phyloP scores from a whole-genome alignment of 2,329 filamentous ascomycete genomes.

The Alternaria rosae region DNA sequence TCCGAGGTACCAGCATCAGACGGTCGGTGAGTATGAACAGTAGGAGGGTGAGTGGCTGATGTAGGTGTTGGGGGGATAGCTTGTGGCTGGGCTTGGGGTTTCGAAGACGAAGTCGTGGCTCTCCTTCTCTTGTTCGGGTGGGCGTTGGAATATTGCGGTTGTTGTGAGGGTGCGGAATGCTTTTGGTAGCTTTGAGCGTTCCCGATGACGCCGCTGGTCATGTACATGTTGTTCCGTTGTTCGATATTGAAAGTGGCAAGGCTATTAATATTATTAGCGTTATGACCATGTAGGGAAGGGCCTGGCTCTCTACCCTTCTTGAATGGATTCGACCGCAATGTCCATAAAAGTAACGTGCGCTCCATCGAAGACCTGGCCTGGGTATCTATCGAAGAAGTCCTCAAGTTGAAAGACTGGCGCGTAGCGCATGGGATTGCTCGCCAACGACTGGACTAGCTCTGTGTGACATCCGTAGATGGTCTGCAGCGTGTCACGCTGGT shows the following conservation, averaged over 20 bases:
- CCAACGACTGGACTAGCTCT: conserved; percentile 77
- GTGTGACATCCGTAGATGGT: conserved; percentile 79
- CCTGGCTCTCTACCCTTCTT: conserved; percentile 58
- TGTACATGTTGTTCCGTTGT: conserved; percentile 49
- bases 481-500: conserved; percentile 81
- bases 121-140: conserved; percentile 47
- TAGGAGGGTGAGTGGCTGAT: conserved; percentile 38
- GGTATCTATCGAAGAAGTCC: conserved; percentile 87
- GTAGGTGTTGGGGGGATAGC: conserved; percentile 39
- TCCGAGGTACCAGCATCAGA: conserved; percentile 35
- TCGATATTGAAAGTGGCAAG: conserved; percentile 47
- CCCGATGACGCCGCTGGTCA: conserved; percentile 40
- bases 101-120: conserved; percentile 39
- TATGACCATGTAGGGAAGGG: not conserved
- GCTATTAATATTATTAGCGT: conserved; percentile 29
- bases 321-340: conserved; percentile 66
- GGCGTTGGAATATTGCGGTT: conserved; percentile 38
- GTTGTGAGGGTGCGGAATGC: conserved; percentile 31
- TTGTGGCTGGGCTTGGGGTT: conserved; percentile 29
- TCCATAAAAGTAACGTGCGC: conserved; percentile 77
- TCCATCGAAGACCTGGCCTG: conserved; percentile 74
- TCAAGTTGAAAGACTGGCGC: conserved; percentile 83
- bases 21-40: conserved; percentile 23
- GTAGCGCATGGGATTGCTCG: conserved; percentile 74
- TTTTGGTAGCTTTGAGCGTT: conserved; percentile 37